phyloP scores from a whole-genome alignment of 2,329 filamentous ascomycete genomes.

The Fusarium secorum region DNA sequence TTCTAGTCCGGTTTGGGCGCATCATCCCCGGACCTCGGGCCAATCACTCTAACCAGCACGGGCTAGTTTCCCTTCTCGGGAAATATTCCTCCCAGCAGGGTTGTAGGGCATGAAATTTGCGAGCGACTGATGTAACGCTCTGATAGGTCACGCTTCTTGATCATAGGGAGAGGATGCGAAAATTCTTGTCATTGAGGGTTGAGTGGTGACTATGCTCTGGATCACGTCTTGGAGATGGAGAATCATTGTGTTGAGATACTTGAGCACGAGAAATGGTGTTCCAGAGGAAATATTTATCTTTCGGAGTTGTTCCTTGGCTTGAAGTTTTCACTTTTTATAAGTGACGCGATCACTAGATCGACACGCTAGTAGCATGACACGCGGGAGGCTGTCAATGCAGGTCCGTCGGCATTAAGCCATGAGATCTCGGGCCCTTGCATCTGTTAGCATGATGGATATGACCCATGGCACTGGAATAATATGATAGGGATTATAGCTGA shows the following conservation, averaged over 20 bases:
- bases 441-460: not conserved
- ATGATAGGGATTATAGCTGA: not conserved
- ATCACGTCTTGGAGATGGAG: not conserved
- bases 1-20: not conserved
- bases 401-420: not conserved
- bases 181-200: not conserved
- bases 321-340: not conserved
- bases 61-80: not conserved
- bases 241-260: not conserved
- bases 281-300: rapidly evolving
- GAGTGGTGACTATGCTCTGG: not conserved
- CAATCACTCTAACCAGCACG: not conserved
- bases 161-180: not conserved
- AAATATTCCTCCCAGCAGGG: not conserved
- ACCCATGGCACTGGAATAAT: not conserved
- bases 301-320: not conserved
- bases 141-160: conserved; percentile 5
- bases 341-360: not conserved
- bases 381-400: not conserved
- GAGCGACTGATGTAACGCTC: conserved; percentile 4
- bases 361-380: not conserved
- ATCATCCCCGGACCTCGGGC: not conserved
- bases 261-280: not conserved
- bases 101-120: not conserved
- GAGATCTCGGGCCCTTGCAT: not conserved